Percentiles rank a stretch among this genome's conserved stretches.
Evolutionary conservation across 257 asterid genomes (phyloP).

Genomic region (Solanum sejunctum): DNA sequence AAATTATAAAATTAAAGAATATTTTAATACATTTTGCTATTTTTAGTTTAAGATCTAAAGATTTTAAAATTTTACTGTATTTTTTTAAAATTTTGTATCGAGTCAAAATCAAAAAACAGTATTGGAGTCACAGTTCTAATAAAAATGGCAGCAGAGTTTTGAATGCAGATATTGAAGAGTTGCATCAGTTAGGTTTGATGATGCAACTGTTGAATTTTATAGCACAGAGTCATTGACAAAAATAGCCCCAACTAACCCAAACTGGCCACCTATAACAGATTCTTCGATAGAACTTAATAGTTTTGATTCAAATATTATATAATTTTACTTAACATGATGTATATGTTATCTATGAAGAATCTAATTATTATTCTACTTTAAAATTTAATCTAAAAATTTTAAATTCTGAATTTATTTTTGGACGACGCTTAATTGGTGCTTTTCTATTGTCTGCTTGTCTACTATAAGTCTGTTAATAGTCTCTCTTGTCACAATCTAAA

Average conservation of each 20-base stretch:
- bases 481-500: neutral
- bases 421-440: neutral
- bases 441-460: neutral
- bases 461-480: neutral
- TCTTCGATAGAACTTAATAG: neutral
- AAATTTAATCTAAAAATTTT: neutral
- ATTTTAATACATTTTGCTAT: neutral
- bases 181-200: neutral
- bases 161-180: neutral
- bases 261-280: neutral
- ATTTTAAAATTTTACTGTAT: neutral
- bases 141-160: neutral
- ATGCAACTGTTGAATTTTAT: neutral
- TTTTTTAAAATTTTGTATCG: fast-evolving
- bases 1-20: neutral
- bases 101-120: neutral
- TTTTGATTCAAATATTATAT: neutral
- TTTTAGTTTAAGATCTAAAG: too few relatives aligned
- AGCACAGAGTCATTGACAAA: neutral
- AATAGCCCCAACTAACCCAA: neutral
- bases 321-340: neutral
- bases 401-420: neutral
- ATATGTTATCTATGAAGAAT: neutral
- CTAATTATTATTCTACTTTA: neutral
- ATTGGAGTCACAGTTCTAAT: neutral